Conservation (phyloP, 495 filamentous ascomycete genomes). For the Penicillium coprophilum region DNA sequence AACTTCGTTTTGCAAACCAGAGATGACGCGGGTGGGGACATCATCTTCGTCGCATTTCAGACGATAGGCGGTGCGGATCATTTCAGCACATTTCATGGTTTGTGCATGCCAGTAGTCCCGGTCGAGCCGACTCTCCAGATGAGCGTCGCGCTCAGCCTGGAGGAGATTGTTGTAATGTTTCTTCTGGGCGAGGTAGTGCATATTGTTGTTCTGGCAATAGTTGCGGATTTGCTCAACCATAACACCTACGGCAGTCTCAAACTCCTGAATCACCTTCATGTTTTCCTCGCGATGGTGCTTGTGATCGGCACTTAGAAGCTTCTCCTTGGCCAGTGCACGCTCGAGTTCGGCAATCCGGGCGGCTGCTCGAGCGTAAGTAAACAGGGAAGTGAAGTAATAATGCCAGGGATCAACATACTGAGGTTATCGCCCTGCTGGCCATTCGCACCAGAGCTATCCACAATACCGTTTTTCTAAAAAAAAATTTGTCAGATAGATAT, state of each 20-base stretch:
- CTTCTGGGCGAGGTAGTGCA: conserved; percentile 55
- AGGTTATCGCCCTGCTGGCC: conserved; percentile 50
- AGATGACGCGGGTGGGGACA: conserved; percentile 46
- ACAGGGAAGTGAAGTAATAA: background rate
- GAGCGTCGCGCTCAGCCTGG: conserved; percentile 56
- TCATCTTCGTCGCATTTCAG: conserved; percentile 53
- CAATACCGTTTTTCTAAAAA: conserved; percentile 42
- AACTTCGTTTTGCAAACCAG: conserved; percentile 56
- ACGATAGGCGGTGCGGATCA: conserved; percentile 52
- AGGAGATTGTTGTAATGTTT: conserved; percentile 60
- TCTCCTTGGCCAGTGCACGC: conserved; percentile 51
- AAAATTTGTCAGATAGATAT: conserved; percentile 17
- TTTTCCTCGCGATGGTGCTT: conserved; percentile 52
- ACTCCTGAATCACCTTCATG: conserved; percentile 55
- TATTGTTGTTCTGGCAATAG: conserved; percentile 61
- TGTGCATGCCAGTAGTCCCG: conserved; percentile 65
- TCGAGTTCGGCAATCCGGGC: conserved; percentile 53
- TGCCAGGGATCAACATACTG: conserved; percentile 28
- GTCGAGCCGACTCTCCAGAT: conserved; percentile 58
- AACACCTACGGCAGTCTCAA: conserved; percentile 53
- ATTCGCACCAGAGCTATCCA: conserved; percentile 43
- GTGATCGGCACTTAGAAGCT: conserved; percentile 46
- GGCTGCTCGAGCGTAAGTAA: conserved; percentile 28
- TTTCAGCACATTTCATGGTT: conserved; percentile 52
- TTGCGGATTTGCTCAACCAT: conserved; percentile 62